Evolutionary conservation across 2,329 filamentous ascomycete genomes (phyloP), one percentile per base, ranked within the genome.

Genomic region (Calonectria pseudoturangicola): DNA sequence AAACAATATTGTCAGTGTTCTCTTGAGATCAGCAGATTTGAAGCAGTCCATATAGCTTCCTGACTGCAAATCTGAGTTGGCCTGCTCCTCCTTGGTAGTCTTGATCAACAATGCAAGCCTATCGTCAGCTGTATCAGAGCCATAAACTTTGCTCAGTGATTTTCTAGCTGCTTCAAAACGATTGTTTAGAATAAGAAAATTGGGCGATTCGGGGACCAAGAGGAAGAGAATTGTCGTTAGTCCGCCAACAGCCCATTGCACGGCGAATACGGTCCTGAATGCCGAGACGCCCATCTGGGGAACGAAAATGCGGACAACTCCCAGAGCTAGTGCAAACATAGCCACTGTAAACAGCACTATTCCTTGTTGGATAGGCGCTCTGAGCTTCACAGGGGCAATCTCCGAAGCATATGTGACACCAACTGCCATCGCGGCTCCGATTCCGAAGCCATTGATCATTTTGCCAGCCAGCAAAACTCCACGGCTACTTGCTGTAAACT

Each of bases 31-130:
- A 21, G 43, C 47, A 13, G 30, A 47, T 36, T 54, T 66, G 36
- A 71, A 71, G 45, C 68, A 71, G n/a, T 71, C 68, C n/a, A 71
- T 28, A 25, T 71, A 71, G n/a, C 68, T 71, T 47, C 68, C 63
- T 15, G 63, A 71, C 13, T 71, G 51, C 13, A 71, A 12, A 3
- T 30, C 15, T 0, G 68, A 13, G 54, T 36, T 60, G 33, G n/a
- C 28, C 27, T 71, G 68, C n/a, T 71, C 63, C 7, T 71, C 68
- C 13, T 60, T 63, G 13, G 56, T 67, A 15, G 63, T 66, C 47
- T 71, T 71, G 18, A 66, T n/a, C 33, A 66, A n/a, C 4, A 71
- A 16, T 7, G 68, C 68, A 27, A 71, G 27, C 27, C 68, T 56
- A n/a, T 66, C 63, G 0, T 39, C 45, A 15, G 68, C 45, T 5